phyloP scores from a whole-genome alignment of 306 rosid species.

The Gynostemma pentaphyllum region DNA sequence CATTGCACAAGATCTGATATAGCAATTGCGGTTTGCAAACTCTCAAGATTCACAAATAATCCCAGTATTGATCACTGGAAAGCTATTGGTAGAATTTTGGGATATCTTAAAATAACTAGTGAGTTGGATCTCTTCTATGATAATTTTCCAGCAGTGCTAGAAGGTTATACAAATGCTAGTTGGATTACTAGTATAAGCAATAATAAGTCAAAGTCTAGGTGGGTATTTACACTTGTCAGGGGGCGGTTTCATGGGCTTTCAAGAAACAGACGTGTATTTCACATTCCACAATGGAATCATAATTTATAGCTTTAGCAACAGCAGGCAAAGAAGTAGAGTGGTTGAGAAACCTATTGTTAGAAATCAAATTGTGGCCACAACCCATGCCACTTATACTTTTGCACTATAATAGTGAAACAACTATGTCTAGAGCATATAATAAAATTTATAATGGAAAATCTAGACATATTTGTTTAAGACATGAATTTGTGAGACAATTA shows the following conservation, averaged over 20 bases:
- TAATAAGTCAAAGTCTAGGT: background rate
- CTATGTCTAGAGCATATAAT: background rate
- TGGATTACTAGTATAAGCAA: background rate
- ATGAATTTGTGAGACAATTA: background rate
- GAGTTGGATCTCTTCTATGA: background rate
- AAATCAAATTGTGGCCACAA: slow-evolving; percentile 1
- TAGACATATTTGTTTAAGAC: slow-evolving; percentile 4
- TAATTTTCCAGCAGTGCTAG: background rate
- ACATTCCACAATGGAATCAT: background rate
- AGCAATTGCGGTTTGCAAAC: background rate
- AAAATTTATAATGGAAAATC: background rate
- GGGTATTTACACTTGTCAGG: background rate
- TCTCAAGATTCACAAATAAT: background rate
- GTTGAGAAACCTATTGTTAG: background rate
- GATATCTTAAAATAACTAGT: background rate
- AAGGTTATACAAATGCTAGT: background rate
- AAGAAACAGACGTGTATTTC: background rate
- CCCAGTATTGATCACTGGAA: background rate
- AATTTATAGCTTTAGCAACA: background rate
- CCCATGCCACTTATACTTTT: background rate
- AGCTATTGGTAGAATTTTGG: background rate
- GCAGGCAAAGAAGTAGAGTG: background rate
- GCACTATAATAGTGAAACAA: background rate
- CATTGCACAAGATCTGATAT: slow-evolving; percentile 5
- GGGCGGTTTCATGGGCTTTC: background rate